phyloP scores from a whole-genome alignment of 345 rosid species.

The Raphanus sativus region DNA sequence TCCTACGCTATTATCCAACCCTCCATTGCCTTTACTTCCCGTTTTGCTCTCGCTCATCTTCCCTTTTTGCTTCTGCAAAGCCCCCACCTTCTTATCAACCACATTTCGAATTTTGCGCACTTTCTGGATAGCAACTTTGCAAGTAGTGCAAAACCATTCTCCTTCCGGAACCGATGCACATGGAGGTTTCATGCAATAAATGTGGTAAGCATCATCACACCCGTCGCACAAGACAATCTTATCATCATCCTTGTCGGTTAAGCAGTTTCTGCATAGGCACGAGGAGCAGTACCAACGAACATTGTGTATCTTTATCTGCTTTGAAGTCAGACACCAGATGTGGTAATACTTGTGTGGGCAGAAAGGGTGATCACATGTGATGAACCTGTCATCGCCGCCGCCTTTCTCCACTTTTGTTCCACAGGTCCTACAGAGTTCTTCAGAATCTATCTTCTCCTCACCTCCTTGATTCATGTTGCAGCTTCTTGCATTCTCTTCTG shows the following conservation, averaged over 20 bases:
- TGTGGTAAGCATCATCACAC: conserved; percentile 92
- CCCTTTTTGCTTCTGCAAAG: conserved; percentile 27
- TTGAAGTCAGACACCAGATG: conserved; percentile 67
- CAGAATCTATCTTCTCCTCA: conserved; percentile 8
- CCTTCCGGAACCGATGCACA: conserved; percentile 55
- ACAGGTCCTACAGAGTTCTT: conserved; percentile 58
- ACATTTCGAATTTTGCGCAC: conserved; percentile 52
- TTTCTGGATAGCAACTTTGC: conserved; percentile 55
- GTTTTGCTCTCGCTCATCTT: conserved; percentile 15
- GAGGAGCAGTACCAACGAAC: conserved; percentile 89
- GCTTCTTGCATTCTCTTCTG: conserved; percentile 50
- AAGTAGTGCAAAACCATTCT: conserved; percentile 79
- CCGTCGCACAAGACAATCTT: conserved; percentile 81
- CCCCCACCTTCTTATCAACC: conserved; percentile 41
- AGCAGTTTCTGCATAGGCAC: conserved; percentile 79
- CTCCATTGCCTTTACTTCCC: conserved; percentile 33
- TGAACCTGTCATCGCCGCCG: conserved; percentile 40
- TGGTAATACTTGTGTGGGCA: conserved; percentile 75
- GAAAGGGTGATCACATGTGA: conserved; percentile 58
- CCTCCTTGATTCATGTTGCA: conserved; percentile 35
- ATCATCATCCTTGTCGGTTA: conserved; percentile 70
- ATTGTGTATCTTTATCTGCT: conserved; percentile 59
- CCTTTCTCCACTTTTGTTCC: conserved; percentile 40
- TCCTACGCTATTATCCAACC: conserved; percentile 43
- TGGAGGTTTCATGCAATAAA: conserved; percentile 82